These are phyloP conservation scores for Penicillium cinerascens DNA, from an alignment of 495 filamentous ascomycete species.

Conservation along the genomic window DNA sequence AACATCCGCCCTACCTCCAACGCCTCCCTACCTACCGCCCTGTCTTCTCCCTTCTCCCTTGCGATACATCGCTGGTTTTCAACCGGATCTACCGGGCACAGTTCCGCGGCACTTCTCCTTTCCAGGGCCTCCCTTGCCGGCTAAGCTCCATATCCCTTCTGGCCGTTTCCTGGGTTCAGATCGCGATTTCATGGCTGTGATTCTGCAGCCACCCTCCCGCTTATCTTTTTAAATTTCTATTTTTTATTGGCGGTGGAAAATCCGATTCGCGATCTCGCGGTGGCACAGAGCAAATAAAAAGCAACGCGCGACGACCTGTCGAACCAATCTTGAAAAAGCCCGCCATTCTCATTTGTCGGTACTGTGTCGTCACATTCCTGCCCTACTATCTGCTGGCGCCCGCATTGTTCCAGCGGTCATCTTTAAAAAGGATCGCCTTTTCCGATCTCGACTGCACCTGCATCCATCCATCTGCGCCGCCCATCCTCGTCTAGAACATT, in stretches of 20 bases:
- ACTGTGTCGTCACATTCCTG: conserved; percentile 43
- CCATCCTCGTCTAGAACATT: conserved; percentile 27
- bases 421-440: conserved; percentile 38
- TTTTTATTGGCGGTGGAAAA: conserved; percentile 1
- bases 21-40: conserved; percentile 14
- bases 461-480: conserved; percentile 29
- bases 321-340: conserved; percentile 1
- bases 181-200: conserved; percentile 31
- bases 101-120: conserved; percentile 41
- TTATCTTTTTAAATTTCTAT: conserved; percentile 17
- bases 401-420: conserved; percentile 34
- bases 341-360: conserved; percentile 16
- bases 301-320: conserved; percentile 31
- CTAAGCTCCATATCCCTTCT: conserved; percentile 30
- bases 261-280: conserved; percentile 14
- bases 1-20: conserved; percentile 4
- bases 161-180: conserved; percentile 32
- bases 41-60: conserved; percentile 35
- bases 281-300: conserved; percentile 27
- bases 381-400: conserved; percentile 38
- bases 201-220: conserved; percentile 31
- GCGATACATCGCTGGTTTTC: conserved; percentile 32
- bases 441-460: conserved; percentile 44
- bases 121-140: conserved; percentile 41
- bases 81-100: conserved; percentile 38